phyloP scores from a whole-genome alignment of 345 rosid genomes.

The Brassica nigra region DNA sequence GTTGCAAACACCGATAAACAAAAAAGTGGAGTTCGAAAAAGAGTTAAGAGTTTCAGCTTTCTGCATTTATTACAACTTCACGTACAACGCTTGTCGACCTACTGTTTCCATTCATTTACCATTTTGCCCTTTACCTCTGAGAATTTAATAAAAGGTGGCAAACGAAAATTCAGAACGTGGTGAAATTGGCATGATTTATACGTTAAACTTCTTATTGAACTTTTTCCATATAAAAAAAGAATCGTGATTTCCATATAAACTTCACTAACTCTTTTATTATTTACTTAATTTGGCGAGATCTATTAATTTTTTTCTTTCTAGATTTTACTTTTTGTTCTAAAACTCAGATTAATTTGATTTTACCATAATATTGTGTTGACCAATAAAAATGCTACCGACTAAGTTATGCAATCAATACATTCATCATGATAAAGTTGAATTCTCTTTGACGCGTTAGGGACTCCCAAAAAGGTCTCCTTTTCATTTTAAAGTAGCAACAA shows the following conservation, averaged over 20 bases:
- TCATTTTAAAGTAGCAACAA: slow-evolving; percentile 8
- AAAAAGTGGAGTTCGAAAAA: slow-evolving; percentile 32
- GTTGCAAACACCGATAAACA: slow-evolving; percentile 37
- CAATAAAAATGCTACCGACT: slow-evolving; percentile 25
- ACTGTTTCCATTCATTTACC: slow-evolving; percentile 21
- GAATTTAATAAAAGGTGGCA: background rate
- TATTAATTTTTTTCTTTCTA: background rate
- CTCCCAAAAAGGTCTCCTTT: slow-evolving; percentile 19
- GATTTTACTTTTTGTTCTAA: background rate
- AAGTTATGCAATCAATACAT: slow-evolving; percentile 36
- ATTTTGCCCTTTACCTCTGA: slow-evolving; percentile 2
- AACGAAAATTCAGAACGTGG: background rate
- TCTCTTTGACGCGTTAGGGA: slow-evolving; percentile 35
- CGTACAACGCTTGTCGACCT: no score
- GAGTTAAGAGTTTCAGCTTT: slow-evolving; percentile 52
- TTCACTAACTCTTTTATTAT: background rate
- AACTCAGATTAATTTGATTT: background rate
- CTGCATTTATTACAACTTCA: slow-evolving; percentile 61
- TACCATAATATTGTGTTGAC: background rate
- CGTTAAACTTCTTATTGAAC: no score
- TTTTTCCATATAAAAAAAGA: background rate
- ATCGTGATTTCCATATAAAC: background rate
- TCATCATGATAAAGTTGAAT: slow-evolving; percentile 38
- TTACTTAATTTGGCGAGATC: background rate
- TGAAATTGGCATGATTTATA: no score